phyloP scores from a whole-genome alignment of 2,329 filamentous ascomycete genomes.

The Chalaropsis ovoidea region DNA sequence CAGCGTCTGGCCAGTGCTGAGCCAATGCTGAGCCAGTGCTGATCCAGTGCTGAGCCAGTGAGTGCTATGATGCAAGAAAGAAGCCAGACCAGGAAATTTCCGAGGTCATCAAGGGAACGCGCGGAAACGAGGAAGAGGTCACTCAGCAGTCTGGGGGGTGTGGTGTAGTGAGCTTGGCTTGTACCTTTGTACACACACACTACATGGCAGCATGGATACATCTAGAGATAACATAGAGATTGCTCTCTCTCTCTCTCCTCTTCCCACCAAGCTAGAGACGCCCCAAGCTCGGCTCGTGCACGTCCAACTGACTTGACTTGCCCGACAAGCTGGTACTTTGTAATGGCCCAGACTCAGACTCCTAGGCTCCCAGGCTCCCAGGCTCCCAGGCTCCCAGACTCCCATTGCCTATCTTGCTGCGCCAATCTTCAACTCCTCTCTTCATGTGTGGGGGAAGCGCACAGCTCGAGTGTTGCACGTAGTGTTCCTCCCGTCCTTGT shows the following conservation, averaged over 20 bases:
- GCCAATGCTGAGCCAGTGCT: background rate
- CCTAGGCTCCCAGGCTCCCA: background rate
- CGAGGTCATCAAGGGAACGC: background rate
- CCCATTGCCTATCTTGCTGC: background rate
- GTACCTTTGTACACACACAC: too few species aligned
- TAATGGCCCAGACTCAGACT: background rate
- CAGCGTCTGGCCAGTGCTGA: conserved; percentile 7
- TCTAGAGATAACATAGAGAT: too few species aligned
- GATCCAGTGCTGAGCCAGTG: too few species aligned
- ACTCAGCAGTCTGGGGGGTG: too few species aligned
- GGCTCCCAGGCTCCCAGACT: background rate
- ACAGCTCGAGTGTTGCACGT: conserved; percentile 3
- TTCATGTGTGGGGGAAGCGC: background rate
- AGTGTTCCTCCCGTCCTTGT: background rate
- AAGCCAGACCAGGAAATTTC: background rate
- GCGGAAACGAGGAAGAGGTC: background rate
- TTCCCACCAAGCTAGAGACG: background rate
- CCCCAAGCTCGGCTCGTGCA: conserved; percentile 7
- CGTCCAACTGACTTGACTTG: background rate
- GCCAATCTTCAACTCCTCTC: background rate
- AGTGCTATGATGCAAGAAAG: too few species aligned
- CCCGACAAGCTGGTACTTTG: background rate
- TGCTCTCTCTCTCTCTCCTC: background rate
- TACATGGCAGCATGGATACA: too few species aligned
- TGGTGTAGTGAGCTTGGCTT: too few species aligned